These are phyloP conservation scores for Liriodendron chinense DNA, from an alignment of 164 flowering plant species.

Conservation along the genomic window DNA sequence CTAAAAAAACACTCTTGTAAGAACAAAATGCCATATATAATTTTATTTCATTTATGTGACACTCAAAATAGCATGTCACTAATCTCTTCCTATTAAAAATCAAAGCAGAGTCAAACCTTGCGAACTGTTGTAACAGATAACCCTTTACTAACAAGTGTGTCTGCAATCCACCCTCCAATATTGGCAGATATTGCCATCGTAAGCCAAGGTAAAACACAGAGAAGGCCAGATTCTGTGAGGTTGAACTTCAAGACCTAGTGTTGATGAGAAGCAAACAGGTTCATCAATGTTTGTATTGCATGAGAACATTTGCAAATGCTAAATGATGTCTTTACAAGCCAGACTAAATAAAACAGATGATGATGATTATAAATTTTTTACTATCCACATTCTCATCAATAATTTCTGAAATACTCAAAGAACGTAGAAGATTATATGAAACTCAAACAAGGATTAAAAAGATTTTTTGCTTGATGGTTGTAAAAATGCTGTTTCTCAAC, in stretches of 20 bases:
- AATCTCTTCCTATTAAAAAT: not conserved
- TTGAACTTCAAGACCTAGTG: constrained; percentile 86
- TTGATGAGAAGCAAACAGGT: not conserved
- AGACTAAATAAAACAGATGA: not conserved
- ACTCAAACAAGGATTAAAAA: too few relatives aligned
- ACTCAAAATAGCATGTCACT: not conserved
- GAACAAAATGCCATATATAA: not conserved
- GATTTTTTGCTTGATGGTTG: too few relatives aligned
- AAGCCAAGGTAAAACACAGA: constrained; percentile 89
- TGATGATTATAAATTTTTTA: not conserved
- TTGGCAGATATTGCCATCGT: constrained; percentile 97
- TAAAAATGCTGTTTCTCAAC: too few relatives aligned
- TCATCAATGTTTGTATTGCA: not conserved
- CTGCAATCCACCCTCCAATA: constrained; percentile 96
- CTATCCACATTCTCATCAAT: too few relatives aligned
- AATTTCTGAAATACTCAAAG: too few relatives aligned
- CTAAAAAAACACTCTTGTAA: too few relatives aligned
- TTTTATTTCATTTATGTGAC: not conserved
- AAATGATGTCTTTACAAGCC: not conserved
- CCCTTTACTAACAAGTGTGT: constrained; percentile 85
- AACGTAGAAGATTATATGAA: too few relatives aligned
- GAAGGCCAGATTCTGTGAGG: constrained; percentile 85
- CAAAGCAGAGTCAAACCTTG: constrained; percentile 52
- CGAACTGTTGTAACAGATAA: constrained; percentile 76
- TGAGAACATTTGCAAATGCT: not conserved